Evolutionary conservation across 2,329 filamentous ascomycete species (phyloP).

Genomic region (Seiridium unicorne): DNA sequence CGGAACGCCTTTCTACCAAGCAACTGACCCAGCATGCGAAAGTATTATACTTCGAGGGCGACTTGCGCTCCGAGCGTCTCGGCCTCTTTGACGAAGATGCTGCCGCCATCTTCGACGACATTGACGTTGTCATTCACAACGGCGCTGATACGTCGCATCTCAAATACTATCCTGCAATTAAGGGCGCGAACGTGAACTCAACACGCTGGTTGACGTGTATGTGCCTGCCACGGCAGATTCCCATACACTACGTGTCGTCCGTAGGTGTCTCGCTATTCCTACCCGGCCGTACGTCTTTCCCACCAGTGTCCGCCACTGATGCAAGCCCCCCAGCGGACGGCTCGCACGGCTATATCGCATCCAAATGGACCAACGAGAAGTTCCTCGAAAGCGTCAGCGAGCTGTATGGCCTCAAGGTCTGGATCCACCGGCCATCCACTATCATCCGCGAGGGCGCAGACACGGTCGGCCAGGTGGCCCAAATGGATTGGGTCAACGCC

Average conservation of each 20-base stretch:
- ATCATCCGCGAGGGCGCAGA: slow-evolving; percentile 1
- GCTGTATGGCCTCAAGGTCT: not conserved
- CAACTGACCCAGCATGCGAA: not conserved
- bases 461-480: slow-evolving; percentile 34
- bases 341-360: slow-evolving; percentile 16
- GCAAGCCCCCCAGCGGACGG: not conserved
- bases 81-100: not conserved
- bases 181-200: slow-evolving; percentile 31
- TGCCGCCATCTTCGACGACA: not conserved
- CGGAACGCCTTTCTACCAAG: not conserved
- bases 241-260: not conserved
- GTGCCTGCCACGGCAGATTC: not conserved
- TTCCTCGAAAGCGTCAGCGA: slow-evolving; percentile 15
- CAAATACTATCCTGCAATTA: slow-evolving; percentile 34
- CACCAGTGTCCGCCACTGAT: too few species aligned
- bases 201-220: slow-evolving; percentile 32
- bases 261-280: not conserved
- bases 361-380: slow-evolving; percentile 15
- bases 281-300: not conserved
- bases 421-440: not conserved
- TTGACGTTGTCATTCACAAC: slow-evolving; percentile 49
- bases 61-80: not conserved
- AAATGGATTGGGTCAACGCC: slow-evolving; percentile 66
- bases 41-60: not conserved
- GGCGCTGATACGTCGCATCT: slow-evolving; percentile 39